These are phyloP conservation scores for Russula virescens DNA, from an alignment of 768 basidiomycete genomes.

Conservation along the genomic window DNA sequence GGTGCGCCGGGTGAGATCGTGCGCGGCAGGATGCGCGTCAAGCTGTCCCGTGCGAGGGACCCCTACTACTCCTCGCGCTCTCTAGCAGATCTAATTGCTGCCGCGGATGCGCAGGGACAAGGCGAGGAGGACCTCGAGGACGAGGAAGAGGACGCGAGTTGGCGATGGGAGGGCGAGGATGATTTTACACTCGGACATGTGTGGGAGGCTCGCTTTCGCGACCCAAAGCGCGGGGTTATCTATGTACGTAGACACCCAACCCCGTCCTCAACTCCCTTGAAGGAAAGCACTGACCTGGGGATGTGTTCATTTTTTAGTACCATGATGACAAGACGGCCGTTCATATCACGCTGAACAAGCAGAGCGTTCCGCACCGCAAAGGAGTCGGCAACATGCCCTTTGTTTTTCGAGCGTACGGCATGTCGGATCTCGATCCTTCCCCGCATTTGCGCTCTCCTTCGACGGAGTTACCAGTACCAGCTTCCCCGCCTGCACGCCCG, in stretches of 20 bases:
- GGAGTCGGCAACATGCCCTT: constrained; percentile 58
- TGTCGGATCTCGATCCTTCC: constrained; percentile 23
- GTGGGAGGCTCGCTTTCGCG: constrained; percentile 43
- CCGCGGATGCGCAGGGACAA: constrained; percentile 14
- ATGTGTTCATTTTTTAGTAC: constrained; percentile 35
- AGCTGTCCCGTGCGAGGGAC: constrained; percentile 31
- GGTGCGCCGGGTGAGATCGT: constrained; percentile 50
- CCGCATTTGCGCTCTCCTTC: not conserved
- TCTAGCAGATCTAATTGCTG: constrained; percentile 27
- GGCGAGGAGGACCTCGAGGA: constrained; percentile 14
- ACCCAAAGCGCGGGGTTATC: constrained; percentile 44
- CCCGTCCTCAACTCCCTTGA: not conserved
- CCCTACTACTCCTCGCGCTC: constrained; percentile 28
- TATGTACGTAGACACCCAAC: constrained; percentile 44
- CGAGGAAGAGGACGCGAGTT: constrained; percentile 37
- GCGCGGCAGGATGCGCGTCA: constrained; percentile 27
- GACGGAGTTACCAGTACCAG: not conserved
- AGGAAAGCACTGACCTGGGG: not conserved
- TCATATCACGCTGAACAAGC: constrained; percentile 59
- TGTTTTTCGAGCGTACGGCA: constrained; percentile 46
- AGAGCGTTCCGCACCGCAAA: constrained; percentile 45
- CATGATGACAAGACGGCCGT: constrained; percentile 47
- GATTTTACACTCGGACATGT: constrained; percentile 54
- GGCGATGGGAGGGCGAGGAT: constrained; percentile 68
- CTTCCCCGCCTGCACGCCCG: not conserved